A percentile compares a stretch with the other conserved stretches of the same genome.
phyloP scores from a whole-genome alignment of 1,284 basidiomycete species.

The Papiliotrema nemorosa region DNA sequence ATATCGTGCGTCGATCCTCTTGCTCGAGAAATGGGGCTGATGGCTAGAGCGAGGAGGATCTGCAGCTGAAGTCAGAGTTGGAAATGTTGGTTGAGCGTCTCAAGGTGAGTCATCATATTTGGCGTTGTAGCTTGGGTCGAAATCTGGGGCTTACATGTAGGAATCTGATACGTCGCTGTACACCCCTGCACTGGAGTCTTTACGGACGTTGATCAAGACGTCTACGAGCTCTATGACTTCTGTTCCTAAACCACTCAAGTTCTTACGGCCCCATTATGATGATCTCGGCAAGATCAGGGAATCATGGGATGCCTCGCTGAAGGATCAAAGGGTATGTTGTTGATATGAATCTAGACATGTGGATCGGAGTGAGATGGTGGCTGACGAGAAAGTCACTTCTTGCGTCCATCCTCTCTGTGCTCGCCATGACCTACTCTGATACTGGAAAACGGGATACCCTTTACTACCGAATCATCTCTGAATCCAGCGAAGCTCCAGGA shows the following conservation, averaged over 20 bases:
- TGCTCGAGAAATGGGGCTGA: constrained; percentile 4
- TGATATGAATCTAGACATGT: background rate
- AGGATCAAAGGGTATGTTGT: constrained; percentile 67
- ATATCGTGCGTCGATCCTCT: constrained; percentile 63
- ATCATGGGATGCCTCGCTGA: constrained; percentile 63
- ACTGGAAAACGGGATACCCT: constrained; percentile 92
- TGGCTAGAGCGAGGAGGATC: constrained; percentile 85
- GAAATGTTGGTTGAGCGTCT: constrained; percentile 97
- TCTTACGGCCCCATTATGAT: constrained; percentile 91
- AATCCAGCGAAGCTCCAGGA: constrained; percentile 81
- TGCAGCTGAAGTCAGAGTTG: constrained; percentile 88
- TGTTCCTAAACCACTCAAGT: constrained; percentile 98
- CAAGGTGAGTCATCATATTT: constrained; percentile 61
- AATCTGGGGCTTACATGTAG: constrained; percentile 54
- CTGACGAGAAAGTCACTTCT: constrained; percentile 67
- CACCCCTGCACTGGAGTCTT: constrained; percentile 85
- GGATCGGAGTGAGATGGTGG: background rate
- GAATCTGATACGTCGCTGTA: constrained; percentile 83
- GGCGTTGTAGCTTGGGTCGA: too few relatives aligned
- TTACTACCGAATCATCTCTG: constrained; percentile 79
- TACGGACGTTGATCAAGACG: constrained; percentile 90
- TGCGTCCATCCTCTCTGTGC: constrained; percentile 96
- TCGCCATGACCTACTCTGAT: constrained; percentile 99
- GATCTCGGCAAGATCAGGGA: constrained; percentile 79
- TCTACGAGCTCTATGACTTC: constrained; percentile 99